Percentiles rank a stretch among this genome's conserved stretches.
Conservation (phyloP, 345 rosid species). For the Microcos paniculata region DNA sequence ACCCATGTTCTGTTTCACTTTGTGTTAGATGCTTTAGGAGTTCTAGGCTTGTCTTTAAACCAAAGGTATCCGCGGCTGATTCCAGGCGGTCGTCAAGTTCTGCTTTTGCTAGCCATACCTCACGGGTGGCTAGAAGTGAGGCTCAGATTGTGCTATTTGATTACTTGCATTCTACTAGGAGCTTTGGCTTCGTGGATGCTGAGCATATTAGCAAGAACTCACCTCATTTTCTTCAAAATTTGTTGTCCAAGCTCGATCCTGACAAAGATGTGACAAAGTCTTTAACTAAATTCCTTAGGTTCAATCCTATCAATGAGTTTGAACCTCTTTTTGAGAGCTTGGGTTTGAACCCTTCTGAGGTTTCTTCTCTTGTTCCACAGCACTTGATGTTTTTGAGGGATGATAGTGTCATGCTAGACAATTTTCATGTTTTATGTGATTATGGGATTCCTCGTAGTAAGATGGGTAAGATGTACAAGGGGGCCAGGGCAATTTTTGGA, state of each 20-base stretch:
- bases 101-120: conserved; percentile 26
- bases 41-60: conserved; percentile 23
- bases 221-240: conserved; percentile 44
- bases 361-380: conserved; percentile 45
- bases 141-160: conserved; percentile 69
- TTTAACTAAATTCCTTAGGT: conserved; percentile 57
- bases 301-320: conserved; percentile 79
- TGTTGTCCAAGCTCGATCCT: conserved; percentile 53
- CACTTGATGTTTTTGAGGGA: conserved; percentile 53
- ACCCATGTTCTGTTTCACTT: conserved; percentile 32
- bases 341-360: conserved; percentile 57
- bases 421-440: conserved; percentile 52
- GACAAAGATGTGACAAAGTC: conserved; percentile 46
- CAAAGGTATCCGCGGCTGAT: conserved; percentile 21
- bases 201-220: conserved; percentile 87
- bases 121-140: conserved; percentile 43
- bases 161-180: conserved; percentile 73
- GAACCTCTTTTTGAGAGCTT: conserved; percentile 90
- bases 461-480: conserved; percentile 68
- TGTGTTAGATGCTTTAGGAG: conserved; percentile 31
- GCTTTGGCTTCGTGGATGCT: conserved; percentile 55
- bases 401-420: conserved; percentile 60
- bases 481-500: conserved; percentile 55
- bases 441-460: conserved; percentile 73
- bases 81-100: conserved; percentile 29